Evolutionary conservation across 768 basidiomycete genomes (phyloP).

Genomic region (Mycena maculata): DNA sequence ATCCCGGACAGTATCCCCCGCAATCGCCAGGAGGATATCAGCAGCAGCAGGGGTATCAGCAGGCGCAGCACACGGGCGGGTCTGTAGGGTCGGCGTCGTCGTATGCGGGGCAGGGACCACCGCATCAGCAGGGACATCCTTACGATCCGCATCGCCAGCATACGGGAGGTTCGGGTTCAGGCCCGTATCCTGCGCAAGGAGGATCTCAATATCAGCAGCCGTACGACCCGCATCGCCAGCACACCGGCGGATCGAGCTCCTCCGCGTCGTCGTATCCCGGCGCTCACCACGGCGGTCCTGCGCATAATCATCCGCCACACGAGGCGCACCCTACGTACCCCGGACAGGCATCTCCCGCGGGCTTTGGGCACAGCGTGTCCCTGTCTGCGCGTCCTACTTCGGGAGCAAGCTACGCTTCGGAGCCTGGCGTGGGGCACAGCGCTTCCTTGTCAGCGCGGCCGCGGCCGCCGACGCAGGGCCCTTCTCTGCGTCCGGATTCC

Average conservation of each 20-base stretch:
- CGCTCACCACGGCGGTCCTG: not conserved
- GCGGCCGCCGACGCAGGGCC: conserved; percentile 9
- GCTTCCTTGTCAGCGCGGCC: conserved; percentile 21
- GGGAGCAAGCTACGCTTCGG: conserved; percentile 12
- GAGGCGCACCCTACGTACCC: conserved; percentile 28
- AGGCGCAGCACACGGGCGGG: conserved; percentile 24
- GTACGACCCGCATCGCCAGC: not conserved
- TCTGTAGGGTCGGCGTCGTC: conserved; percentile 12
- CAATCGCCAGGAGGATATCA: not conserved
- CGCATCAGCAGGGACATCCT: conserved; percentile 33
- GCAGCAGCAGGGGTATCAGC: conserved; percentile 18
- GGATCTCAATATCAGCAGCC: not conserved
- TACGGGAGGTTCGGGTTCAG: not conserved
- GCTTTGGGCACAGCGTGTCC: not conserved
- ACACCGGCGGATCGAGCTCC: conserved; percentile 10
- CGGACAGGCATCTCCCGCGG: conserved; percentile 13
- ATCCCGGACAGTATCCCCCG: not conserved
- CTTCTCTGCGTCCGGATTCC: conserved; percentile 22
- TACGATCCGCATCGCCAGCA: not conserved
- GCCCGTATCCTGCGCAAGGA: not conserved
- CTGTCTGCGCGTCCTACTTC: not conserved
- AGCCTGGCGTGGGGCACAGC: conserved; percentile 14
- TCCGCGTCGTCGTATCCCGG: conserved; percentile 16
- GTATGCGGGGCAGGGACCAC: conserved; percentile 10
- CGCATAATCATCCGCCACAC: no score